phyloP scores from a whole-genome alignment of 2,329 filamentous ascomycete genomes.

The Calonectria ilicicola region DNA sequence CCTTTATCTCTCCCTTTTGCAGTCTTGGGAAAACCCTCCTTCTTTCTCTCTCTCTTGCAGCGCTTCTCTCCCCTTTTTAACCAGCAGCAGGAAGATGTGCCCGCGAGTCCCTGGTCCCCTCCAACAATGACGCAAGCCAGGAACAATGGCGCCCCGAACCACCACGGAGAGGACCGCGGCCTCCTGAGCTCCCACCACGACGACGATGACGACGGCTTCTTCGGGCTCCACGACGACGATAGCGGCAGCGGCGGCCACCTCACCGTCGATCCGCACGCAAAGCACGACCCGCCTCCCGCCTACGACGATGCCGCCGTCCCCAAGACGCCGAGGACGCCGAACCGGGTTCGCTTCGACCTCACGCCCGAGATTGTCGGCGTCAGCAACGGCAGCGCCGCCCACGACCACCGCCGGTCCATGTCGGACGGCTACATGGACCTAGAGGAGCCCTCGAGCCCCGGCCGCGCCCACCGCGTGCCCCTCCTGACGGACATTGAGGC shows the following conservation, averaged over 20 bases:
- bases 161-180: slow-evolving; percentile 48
- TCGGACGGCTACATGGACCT: slow-evolving; percentile 61
- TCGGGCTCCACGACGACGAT: slow-evolving; percentile 39
- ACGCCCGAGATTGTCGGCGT: slow-evolving; percentile 57
- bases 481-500: slow-evolving; percentile 87
- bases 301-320: slow-evolving; percentile 25
- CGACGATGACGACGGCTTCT: slow-evolving; percentile 42
- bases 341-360: slow-evolving; percentile 81
- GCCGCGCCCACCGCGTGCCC: slow-evolving; percentile 70
- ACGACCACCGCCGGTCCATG: slow-evolving; percentile 32
- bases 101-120: slow-evolving; percentile 37
- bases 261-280: slow-evolving; percentile 28
- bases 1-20: not conserved
- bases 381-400: slow-evolving; percentile 32
- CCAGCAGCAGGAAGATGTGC: slow-evolving; percentile 38
- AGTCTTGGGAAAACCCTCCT: not conserved
- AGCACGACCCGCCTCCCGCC: slow-evolving; percentile 24
- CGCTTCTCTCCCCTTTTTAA: not conserved
- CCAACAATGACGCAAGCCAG: slow-evolving; percentile 49
- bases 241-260: not conserved
- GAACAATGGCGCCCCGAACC: slow-evolving; percentile 44
- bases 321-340: slow-evolving; percentile 60
- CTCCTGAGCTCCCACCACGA: slow-evolving; percentile 43
- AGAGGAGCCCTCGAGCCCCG: slow-evolving; percentile 58
- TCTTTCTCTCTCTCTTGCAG: not conserved